phyloP scores from a whole-genome alignment of 805 yeast species.

The Pichia membranifaciens region DNA sequence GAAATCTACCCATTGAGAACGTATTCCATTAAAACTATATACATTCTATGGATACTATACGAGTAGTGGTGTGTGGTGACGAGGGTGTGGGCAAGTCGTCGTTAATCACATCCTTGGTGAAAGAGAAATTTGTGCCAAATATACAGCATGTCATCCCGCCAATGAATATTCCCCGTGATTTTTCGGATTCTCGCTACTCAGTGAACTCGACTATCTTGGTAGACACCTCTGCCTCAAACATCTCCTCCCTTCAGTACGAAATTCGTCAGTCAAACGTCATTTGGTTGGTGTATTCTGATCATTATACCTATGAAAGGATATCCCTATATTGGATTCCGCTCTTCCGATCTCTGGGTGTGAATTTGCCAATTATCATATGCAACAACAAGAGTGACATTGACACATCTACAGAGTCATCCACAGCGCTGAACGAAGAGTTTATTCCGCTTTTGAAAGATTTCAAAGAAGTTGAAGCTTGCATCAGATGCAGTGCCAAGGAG shows the following conservation, averaged over 20 bases:
- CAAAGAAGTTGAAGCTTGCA: conserved; percentile 90
- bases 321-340: conserved; percentile 92
- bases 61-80: conserved; percentile 92
- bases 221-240: conserved; percentile 73
- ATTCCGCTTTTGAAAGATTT: conserved; percentile 81
- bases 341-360: conserved; percentile 89
- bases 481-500: conserved; percentile 81
- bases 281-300: conserved; percentile 92
- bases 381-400: conserved; percentile 50
- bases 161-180: conserved; percentile 73
- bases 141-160: conserved; percentile 79
- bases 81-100: conserved; percentile 85
- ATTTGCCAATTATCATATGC: conserved; percentile 85
- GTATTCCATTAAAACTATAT: neutral
- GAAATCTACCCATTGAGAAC: too few species aligned
- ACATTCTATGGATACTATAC: conserved; percentile 41
- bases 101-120: conserved; percentile 71
- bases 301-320: conserved; percentile 88
- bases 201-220: conserved; percentile 64
- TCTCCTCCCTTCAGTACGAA: conserved; percentile 56
- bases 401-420: conserved; percentile 33
- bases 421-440: conserved; percentile 66
- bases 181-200: conserved; percentile 51
- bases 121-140: conserved; percentile 72
- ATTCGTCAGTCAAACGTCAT: conserved; percentile 83